These are phyloP conservation scores for Meyerozyma sp. DNA, from an alignment of 1,139 yeast genomes.

Conservation along the genomic window DNA sequence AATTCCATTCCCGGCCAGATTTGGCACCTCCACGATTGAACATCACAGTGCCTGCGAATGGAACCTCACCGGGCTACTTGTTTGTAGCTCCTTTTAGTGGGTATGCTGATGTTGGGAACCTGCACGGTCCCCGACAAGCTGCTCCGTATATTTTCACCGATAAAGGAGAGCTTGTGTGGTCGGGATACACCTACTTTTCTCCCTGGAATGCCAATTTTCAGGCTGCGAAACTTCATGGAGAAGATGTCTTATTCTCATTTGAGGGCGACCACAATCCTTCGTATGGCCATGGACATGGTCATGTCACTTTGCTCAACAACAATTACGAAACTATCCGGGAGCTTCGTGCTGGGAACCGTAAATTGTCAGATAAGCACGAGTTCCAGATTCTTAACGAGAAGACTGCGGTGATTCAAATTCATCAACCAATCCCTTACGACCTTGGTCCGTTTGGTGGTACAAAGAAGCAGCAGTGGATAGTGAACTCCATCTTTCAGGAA, in stretches of 20 bases:
- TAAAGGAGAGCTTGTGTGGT: conserved; percentile 30
- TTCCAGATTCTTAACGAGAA: conserved; percentile 23
- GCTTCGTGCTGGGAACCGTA: conserved; percentile 26
- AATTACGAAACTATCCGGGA: conserved; percentile 23
- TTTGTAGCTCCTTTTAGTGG: conserved; percentile 28
- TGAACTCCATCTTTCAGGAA: conserved; percentile 29
- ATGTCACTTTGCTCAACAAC: conserved; percentile 22
- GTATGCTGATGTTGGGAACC: conserved; percentile 13
- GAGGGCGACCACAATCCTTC: conserved; percentile 28
- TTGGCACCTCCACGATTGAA: conserved; percentile 27
- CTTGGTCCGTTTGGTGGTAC: conserved; percentile 20
- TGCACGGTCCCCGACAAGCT: conserved; percentile 20
- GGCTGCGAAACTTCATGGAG: conserved; percentile 19
- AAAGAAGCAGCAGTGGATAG: conserved; percentile 25
- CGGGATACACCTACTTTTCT: conserved; percentile 24
- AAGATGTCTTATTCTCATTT: conserved; percentile 22
- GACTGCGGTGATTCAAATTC: conserved; percentile 24
- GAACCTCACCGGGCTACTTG: conserved; percentile 21
- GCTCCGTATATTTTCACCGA: conserved; percentile 29
- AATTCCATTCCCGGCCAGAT: conserved; percentile 28
- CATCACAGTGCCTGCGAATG: conserved; percentile 19
- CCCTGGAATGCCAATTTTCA: conserved; percentile 31
- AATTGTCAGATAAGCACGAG: conserved; percentile 28
- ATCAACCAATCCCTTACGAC: conserved; percentile 24
- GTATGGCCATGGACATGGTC: conserved; percentile 36